Conservation (phyloP, 2,329 filamentous ascomycete genomes). For the Trichoderma semiorbis region DNA sequence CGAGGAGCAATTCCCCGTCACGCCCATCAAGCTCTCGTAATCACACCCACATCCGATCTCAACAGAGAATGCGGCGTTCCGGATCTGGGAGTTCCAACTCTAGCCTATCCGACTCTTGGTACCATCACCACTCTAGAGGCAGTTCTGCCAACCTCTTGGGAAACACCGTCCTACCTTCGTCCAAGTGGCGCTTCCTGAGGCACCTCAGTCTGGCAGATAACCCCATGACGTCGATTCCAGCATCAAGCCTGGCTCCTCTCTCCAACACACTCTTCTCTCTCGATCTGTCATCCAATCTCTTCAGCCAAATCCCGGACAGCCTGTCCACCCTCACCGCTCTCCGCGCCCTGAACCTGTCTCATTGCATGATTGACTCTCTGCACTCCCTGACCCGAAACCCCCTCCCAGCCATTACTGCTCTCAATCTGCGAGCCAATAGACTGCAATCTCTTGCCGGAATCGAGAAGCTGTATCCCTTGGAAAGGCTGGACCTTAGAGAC, state of each 20-base stretch:
- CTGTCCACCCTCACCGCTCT: constrained; percentile 80
- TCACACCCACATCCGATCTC: constrained; percentile 59
- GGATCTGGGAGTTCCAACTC: constrained; percentile 93
- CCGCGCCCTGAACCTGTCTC: constrained; percentile 88
- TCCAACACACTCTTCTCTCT: constrained; percentile 87
- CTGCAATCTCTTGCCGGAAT: constrained; percentile 84
- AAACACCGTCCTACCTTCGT: constrained; percentile 69
- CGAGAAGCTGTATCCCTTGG: constrained; percentile 81
- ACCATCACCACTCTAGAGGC: constrained; percentile 55
- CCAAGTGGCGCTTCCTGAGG: constrained; percentile 92
- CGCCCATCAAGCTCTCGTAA: constrained; percentile 75
- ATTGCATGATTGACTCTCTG: constrained; percentile 96
- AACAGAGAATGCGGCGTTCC: constrained; percentile 77
- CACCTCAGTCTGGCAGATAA: constrained; percentile 93
- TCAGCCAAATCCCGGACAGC: constrained; percentile 91
- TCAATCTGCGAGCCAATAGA: constrained; percentile 88
- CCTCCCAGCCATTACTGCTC: constrained; percentile 85
- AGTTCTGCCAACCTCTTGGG: constrained; percentile 76
- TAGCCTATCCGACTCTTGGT: constrained; percentile 62
- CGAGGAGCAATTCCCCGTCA: constrained; percentile 76
- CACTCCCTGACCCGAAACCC: constrained; percentile 83
- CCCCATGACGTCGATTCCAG: constrained; percentile 74
- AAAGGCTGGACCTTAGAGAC: constrained; percentile 86
- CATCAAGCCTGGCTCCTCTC: constrained; percentile 73
- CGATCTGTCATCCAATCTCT: constrained; percentile 88